phyloP scores from a whole-genome alignment of 768 basidiomycete species.

The Podaxis mareebaensis region DNA sequence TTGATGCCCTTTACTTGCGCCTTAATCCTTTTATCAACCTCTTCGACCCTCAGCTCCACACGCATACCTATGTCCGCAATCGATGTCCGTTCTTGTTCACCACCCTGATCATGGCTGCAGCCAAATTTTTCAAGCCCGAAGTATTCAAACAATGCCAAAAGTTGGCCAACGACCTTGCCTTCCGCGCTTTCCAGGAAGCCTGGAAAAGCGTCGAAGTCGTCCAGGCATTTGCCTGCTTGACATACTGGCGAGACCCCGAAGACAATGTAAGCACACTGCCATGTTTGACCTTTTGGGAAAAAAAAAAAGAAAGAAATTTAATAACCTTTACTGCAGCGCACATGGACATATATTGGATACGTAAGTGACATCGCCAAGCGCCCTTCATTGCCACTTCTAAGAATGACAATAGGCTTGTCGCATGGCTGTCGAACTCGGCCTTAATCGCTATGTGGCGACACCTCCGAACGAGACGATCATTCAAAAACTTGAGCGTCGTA shows the following conservation, averaged over 20 bases:
- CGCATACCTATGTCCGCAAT: conserved; percentile 74
- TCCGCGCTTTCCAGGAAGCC: conserved; percentile 75
- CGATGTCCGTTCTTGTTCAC: conserved; percentile 86
- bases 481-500: conserved; percentile 73
- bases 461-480: conserved; percentile 62
- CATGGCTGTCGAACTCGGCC: conserved; percentile 82
- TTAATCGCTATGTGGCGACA: conserved; percentile 66
- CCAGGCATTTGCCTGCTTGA: conserved; percentile 86
- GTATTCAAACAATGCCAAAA: conserved; percentile 68
- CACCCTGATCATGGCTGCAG: conserved; percentile 78
- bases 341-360: conserved; percentile 88
- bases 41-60: conserved; percentile 86
- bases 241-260: conserved; percentile 88
- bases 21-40: conserved; percentile 89
- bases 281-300: conserved; percentile 17
- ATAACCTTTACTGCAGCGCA: conserved; percentile 48
- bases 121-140: conserved; percentile 78
- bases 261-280: conserved; percentile 59
- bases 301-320: not conserved
- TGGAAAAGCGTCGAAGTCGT: conserved; percentile 85
- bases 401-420: conserved; percentile 62
- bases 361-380: conserved; percentile 40
- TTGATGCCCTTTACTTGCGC: conserved; percentile 78
- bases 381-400: conserved; percentile 8
- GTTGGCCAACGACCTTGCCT: conserved; percentile 72